Evolutionary conservation across 2,329 filamentous ascomycete genomes (phyloP).

Genomic region (Colletotrichum sp.): DNA sequence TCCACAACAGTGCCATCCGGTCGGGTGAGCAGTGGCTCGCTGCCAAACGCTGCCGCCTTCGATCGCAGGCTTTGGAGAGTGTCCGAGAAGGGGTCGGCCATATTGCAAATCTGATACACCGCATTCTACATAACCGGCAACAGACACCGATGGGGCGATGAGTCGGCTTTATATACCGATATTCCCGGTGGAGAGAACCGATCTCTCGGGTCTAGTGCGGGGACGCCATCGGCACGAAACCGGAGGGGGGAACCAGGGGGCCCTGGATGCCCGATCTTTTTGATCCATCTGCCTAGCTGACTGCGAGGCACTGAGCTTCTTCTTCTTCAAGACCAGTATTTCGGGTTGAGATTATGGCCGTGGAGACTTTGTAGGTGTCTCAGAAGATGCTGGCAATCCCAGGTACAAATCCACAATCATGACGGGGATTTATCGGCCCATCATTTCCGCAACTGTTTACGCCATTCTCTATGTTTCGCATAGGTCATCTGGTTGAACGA

Average conservation of each 20-base stretch:
- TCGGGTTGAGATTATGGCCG: not conserved
- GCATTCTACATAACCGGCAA: not conserved
- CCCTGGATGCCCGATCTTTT: not conserved
- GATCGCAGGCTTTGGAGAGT: not conserved
- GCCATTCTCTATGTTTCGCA: not conserved
- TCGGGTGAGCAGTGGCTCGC: not conserved
- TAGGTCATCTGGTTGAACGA: not conserved
- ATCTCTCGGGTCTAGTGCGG: not conserved
- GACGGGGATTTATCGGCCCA: not conserved
- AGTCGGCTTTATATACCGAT: not conserved
- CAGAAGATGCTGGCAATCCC: not conserved
- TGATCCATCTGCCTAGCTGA: not conserved
- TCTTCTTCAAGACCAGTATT: not conserved
- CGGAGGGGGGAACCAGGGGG: not conserved
- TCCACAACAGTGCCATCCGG: not conserved
- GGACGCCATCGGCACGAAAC: not conserved
- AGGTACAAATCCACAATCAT: not conserved
- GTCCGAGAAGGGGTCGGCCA: not conserved
- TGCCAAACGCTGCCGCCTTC: not conserved
- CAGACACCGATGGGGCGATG: not conserved
- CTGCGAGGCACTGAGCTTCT: accelerated
- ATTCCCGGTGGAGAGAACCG: not conserved
- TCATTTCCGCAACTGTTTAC: not conserved
- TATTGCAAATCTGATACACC: not conserved
- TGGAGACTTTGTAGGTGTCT: accelerated